phyloP scores from a whole-genome alignment of 805 yeast species.

The Ogataea polymorpha region DNA sequence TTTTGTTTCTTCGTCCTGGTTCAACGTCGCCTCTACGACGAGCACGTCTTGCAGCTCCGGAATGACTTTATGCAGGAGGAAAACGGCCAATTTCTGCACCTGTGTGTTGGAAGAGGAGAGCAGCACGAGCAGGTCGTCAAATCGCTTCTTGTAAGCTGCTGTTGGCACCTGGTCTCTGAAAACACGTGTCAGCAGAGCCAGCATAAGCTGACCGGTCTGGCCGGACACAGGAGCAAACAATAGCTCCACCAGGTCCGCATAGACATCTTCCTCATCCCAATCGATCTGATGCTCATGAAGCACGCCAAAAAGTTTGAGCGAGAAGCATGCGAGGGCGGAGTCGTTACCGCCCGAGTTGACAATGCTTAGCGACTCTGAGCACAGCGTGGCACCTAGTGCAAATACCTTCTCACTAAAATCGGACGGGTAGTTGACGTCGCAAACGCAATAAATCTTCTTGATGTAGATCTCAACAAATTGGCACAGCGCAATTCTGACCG shows the following conservation, averaged over 20 bases:
- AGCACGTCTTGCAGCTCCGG: slow-evolving; percentile 50
- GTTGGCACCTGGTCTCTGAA: slow-evolving; percentile 27
- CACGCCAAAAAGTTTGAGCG: slow-evolving; percentile 42
- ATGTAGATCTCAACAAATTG: slow-evolving; percentile 36
- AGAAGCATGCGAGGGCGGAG: slow-evolving; percentile 43
- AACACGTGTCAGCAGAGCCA: slow-evolving; percentile 31
- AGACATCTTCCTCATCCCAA: slow-evolving; percentile 38
- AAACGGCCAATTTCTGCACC: slow-evolving; percentile 44
- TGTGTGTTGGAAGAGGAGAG: slow-evolving; percentile 27
- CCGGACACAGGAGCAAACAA: slow-evolving; percentile 26
- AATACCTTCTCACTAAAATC: slow-evolving; percentile 31
- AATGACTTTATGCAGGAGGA: slow-evolving; percentile 40
- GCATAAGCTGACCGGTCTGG: slow-evolving; percentile 35
- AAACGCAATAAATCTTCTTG: slow-evolving; percentile 30
- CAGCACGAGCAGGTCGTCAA: slow-evolving; percentile 36
- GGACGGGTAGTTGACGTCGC: slow-evolving; percentile 29
- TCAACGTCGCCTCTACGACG: slow-evolving; percentile 60
- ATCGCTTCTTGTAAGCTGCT: slow-evolving; percentile 32
- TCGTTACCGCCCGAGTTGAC: slow-evolving; percentile 23
- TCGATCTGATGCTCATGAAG: slow-evolving; percentile 33
- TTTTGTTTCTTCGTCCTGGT: slow-evolving; percentile 35
- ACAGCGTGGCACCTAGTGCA: slow-evolving; percentile 37
- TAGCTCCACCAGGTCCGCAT: slow-evolving; percentile 43
- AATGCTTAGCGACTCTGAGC: slow-evolving; percentile 44
- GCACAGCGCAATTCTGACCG: slow-evolving; percentile 49